Conservation (phyloP, 2,329 filamentous ascomycete species). For the Cylindrodendrum hubeiense region DNA sequence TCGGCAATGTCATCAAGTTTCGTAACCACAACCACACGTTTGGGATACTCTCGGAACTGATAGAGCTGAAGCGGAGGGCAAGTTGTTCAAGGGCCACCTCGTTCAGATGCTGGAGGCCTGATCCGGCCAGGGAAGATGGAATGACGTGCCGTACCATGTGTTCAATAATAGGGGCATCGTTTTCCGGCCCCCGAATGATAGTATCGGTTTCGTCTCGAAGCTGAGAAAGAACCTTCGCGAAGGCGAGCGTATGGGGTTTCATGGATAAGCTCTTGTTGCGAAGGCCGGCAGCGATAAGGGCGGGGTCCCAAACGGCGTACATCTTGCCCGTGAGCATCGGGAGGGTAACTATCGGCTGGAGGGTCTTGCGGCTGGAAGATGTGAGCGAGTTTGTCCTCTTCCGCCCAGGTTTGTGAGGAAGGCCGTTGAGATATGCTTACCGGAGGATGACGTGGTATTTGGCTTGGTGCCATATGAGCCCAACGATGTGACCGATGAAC, state of each 20-base stretch:
- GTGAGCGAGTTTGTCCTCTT: background rate
- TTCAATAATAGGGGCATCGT: constrained; percentile 31
- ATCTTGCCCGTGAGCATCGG: constrained; percentile 56
- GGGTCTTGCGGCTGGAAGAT: constrained; percentile 22
- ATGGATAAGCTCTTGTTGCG: constrained; percentile 57
- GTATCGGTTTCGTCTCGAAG: background rate
- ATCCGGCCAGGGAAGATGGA: background rate
- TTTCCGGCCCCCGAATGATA: constrained; percentile 23
- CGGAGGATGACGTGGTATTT: constrained; percentile 6
- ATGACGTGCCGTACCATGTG: background rate
- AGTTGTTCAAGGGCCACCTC: background rate
- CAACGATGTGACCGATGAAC: constrained; percentile 11
- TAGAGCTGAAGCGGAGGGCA: background rate
- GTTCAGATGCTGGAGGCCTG: background rate
- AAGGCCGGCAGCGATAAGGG: constrained; percentile 54
- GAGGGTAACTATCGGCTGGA: constrained; percentile 55
- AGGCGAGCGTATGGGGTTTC: constrained; percentile 53
- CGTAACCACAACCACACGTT: constrained; percentile 19
- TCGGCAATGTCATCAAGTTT: constrained; percentile 7
- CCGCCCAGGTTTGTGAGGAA: too few species aligned
- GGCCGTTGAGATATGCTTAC: background rate
- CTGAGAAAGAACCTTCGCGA: constrained; percentile 30
- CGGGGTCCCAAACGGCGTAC: constrained; percentile 58
- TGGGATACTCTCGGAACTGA: background rate
- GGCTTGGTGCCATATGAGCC: constrained; percentile 8